phyloP scores from a whole-genome alignment of 306 rosid genomes.

The Quercus glauca region DNA sequence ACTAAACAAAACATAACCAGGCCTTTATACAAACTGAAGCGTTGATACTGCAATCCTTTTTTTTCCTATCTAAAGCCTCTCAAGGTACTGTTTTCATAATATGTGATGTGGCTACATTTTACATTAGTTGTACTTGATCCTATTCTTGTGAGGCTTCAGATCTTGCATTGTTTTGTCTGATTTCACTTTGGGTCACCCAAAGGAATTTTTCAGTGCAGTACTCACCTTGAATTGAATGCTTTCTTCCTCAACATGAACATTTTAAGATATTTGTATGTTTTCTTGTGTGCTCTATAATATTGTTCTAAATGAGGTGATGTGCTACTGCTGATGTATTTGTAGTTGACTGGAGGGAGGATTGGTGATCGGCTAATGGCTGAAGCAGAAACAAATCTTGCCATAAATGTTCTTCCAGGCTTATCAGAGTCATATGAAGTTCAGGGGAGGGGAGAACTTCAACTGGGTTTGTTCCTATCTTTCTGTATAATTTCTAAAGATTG shows the following conservation, averaged over 20 bases:
- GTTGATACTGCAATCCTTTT: too few species aligned
- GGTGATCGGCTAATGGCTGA: conserved; percentile 88
- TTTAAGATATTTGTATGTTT: conserved; percentile 10
- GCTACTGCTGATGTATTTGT: conserved; percentile 29
- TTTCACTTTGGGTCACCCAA: background rate
- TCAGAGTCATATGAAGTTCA: conserved; percentile 95
- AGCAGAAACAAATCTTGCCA: conserved; percentile 98
- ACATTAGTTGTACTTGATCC: background rate
- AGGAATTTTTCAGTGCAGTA: background rate
- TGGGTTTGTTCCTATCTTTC: conserved; percentile 56
- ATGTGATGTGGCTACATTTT: background rate
- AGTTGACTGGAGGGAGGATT: conserved; percentile 94
- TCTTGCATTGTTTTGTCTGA: background rate
- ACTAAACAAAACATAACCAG: background rate
- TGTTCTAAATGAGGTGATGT: conserved; percentile 22
- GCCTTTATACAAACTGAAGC: background rate
- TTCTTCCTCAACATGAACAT: background rate
- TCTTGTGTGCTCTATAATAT: conserved; percentile 13
- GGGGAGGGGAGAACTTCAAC: conserved; percentile 99
- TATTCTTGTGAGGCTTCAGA: background rate
- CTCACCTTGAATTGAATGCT: background rate
- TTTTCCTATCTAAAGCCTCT: background rate
- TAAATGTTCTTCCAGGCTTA: conserved; percentile 93
- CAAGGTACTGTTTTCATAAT: background rate
- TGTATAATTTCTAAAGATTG: background rate